Base-by-base conservation (phyloP, 2,329 filamentous ascomycete genomes). In the Podosphaera fusca region DNA sequence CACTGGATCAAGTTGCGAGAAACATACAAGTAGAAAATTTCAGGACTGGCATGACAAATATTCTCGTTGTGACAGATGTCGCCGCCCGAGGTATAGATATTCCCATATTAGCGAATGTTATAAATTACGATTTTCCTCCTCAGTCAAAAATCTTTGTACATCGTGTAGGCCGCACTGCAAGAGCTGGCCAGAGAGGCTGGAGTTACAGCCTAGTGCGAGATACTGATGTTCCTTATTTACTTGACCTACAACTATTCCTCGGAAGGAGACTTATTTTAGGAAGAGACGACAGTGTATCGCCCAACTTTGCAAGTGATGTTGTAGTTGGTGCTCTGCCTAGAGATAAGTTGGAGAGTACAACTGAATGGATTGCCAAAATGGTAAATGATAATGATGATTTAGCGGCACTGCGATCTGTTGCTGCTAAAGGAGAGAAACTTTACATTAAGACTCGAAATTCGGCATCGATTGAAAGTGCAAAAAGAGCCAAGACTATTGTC, bases 71-170 rank as follows among this genome's bases (percentile, higher is more conserved):
- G 50, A 98, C 92, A 0, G 92, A 98, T 68, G 88, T 98, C 56
- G 92, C 92, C 12, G 92, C 92, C 30, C 79, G 92, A 74, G 90
- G 92, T 80, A 94, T 98, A 60, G 92, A 98, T 79, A 95, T 98
- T 63, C 92, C 92, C 0, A 79, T 95, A 52, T 76, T 98, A 40
- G 89, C 87, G 58, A 96, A 98, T 67, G 92, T 98, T 59, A 90
- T 98, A 73, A 96, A 98, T 73, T 98, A 94, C 70, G 90, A 96
- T 67, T 98, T 98, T 62, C 90, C 92, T 2, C 85, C 90, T 1
- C 92, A 96, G 65, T 87, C 92, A 29, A 98, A 98, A 71, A 82
- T 98, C 47, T 98, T 94, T 65, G 85, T 98, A 34, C 92, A 98
- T 70, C 83, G 92, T 67, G 92, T 98, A 52, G 92, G 92, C 64